A percentile compares a stretch with the other conserved stretches of the same genome.
Evolutionary conservation across 441 rosid genomes (phyloP).

Genomic region (Heliophila coronopifolia): DNA sequence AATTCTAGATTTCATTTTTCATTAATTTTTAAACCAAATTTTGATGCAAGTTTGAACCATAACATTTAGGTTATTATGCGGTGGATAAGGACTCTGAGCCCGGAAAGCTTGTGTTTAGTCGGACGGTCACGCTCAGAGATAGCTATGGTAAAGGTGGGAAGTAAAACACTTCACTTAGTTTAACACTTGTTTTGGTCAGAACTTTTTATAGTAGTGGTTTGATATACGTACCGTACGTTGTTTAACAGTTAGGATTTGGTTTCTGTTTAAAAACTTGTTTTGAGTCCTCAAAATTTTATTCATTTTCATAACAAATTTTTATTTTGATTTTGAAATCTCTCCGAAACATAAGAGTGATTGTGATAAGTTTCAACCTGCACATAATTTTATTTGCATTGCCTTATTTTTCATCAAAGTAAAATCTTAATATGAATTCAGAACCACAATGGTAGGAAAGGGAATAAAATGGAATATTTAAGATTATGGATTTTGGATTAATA

Average conservation of each 20-base stretch:
- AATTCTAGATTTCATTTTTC: not conserved
- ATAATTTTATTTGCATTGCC: no score
- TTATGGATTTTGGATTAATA: no score
- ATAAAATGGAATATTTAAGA: no score
- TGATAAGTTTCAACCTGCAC: no score
- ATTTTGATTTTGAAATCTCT: no score
- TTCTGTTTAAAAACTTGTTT: no score
- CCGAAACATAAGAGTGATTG: no score
- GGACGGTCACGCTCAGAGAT: slow-evolving; percentile 78
- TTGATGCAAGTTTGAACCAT: not conserved
- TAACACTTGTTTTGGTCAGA: slow-evolving; percentile 8
- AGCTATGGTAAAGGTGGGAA: slow-evolving; percentile 62
- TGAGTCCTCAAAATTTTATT: no score
- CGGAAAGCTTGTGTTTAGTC: slow-evolving; percentile 69
- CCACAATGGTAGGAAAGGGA: no score
- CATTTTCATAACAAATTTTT: no score
- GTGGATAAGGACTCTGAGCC: slow-evolving; percentile 71
- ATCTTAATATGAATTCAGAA: no score
- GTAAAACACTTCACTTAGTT: slow-evolving; percentile 14
- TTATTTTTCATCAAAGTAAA: no score
- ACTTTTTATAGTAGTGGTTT: slow-evolving; percentile 1
- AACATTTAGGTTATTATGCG: slow-evolving; percentile 58
- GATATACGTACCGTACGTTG: slow-evolving; percentile 12
- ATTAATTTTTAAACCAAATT: not conserved
- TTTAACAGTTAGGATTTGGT: slow-evolving; percentile 4